Conservation (phyloP, 331 rosid genomes). For the Rhamnella rubrinervis region DNA sequence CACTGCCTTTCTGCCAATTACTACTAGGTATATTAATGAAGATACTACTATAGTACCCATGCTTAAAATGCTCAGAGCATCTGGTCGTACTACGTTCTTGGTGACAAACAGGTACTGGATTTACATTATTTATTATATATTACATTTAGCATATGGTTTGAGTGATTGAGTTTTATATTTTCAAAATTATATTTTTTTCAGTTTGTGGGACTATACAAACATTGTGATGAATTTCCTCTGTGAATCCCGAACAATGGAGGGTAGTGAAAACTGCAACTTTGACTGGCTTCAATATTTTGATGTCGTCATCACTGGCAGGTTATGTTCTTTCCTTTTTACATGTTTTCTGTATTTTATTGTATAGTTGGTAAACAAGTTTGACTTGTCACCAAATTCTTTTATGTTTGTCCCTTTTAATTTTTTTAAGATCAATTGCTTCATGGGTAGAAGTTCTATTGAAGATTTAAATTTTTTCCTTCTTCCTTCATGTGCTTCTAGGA, state of each 20-base stretch:
- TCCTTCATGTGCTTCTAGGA: neutral
- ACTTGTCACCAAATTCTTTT: neutral
- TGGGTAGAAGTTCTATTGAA: neutral
- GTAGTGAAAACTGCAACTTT: slow-evolving; percentile 50
- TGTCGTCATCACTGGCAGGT: slow-evolving; percentile 98
- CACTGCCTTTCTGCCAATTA: slow-evolving; percentile 20
- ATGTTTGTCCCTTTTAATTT: neutral
- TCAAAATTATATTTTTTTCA: slow-evolving; percentile 32
- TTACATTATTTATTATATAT: slow-evolving; percentile 13
- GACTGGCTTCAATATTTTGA: slow-evolving; percentile 93
- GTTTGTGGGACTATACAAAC: slow-evolving; percentile 98
- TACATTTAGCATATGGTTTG: neutral
- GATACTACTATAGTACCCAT: slow-evolving; percentile 75
- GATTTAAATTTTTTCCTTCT: neutral
- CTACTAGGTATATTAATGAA: slow-evolving; percentile 76
- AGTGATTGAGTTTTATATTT: neutral
- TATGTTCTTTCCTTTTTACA: slow-evolving; percentile 26
- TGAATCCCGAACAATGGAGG: slow-evolving; percentile 43
- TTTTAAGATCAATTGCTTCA: neutral
- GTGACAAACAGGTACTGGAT: slow-evolving; percentile 84
- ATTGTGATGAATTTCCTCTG: slow-evolving; percentile 94
- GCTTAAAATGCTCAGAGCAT: slow-evolving; percentile 89
- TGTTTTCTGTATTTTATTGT: neutral
- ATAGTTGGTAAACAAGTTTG: slow-evolving; percentile 20
- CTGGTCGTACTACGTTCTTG: slow-evolving; percentile 90